phyloP scores from a whole-genome alignment of 768 basidiomycete species.

The Paxillus rubicundulus region DNA sequence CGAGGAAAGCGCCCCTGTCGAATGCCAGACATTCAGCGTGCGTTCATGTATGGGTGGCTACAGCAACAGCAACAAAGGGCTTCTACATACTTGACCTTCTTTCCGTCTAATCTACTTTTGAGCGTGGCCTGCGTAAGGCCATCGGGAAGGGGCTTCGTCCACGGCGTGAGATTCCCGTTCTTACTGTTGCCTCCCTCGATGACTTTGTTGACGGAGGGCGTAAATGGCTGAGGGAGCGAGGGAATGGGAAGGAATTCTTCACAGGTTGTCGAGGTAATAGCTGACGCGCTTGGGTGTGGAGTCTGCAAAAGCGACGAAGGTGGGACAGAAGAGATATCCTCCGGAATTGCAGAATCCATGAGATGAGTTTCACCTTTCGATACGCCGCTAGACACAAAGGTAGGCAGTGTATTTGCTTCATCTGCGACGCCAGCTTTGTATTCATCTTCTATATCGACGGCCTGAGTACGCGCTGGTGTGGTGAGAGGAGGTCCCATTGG shows the following conservation, averaged over 20 bases:
- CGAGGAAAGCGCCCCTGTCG: constrained; percentile 65
- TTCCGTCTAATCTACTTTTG: constrained; percentile 60
- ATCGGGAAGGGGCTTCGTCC: constrained; percentile 46
- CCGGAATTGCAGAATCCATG: constrained; percentile 10
- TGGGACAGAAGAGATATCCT: constrained; percentile 31
- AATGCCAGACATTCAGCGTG: not conserved
- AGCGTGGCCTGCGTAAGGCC: constrained; percentile 57
- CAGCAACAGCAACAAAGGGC: not conserved
- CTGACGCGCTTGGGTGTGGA: constrained; percentile 1
- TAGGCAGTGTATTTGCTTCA: constrained; percentile 34
- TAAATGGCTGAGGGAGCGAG: constrained; percentile 55
- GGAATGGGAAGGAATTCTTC: constrained; percentile 21
- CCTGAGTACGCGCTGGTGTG: not conserved
- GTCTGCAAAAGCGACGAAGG: constrained; percentile 35
- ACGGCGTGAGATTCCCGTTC: constrained; percentile 6
- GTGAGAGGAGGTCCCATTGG: not conserved
- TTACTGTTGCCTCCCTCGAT: constrained; percentile 37
- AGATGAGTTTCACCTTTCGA: constrained; percentile 9
- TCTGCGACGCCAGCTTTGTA: not conserved
- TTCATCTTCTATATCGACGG: not conserved
- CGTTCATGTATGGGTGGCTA: constrained; percentile 5
- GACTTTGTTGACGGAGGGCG: constrained; percentile 63
- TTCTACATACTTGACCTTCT: constrained; percentile 64
- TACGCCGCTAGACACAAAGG: constrained; percentile 15
- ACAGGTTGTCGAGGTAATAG: constrained; percentile 5